Conservation (phyloP, 2,329 filamentous ascomycete species). For the Pestalotiopsis sp. region DNA sequence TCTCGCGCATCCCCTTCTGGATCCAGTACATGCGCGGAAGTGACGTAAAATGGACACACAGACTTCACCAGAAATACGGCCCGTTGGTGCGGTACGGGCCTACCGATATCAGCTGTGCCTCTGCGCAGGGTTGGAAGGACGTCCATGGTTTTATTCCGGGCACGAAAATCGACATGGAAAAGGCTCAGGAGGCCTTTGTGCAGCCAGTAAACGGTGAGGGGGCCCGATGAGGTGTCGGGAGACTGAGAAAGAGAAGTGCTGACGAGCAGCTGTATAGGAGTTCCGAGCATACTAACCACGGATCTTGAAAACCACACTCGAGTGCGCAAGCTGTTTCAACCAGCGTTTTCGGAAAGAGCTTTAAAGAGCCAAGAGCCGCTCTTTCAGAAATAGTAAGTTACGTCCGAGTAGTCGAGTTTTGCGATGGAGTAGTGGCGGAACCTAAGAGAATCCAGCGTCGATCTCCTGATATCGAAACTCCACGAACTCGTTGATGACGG, state of each 20-base stretch:
- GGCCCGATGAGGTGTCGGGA: not conserved
- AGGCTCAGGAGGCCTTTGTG: conserved; percentile 16
- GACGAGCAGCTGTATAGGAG: conserved; percentile 8
- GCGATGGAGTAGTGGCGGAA: not conserved
- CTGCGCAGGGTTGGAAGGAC: conserved; percentile 22
- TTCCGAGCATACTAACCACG: conserved; percentile 19
- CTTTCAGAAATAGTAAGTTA: conserved; percentile 31
- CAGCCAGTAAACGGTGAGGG: conserved; percentile 21
- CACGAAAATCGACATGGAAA: conserved; percentile 1
- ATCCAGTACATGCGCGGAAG: conserved; percentile 16
- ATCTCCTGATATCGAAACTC: conserved; percentile 36
- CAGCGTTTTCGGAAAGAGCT: conserved; percentile 22
- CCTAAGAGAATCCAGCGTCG: conserved; percentile 15
- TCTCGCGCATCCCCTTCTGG: conserved; percentile 27
- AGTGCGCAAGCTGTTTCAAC: conserved; percentile 18
- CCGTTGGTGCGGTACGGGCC: conserved; percentile 22
- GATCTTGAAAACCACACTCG: conserved; percentile 18
- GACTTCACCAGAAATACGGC: conserved; percentile 21
- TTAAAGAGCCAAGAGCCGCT: conserved; percentile 21
- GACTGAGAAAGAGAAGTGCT: not conserved
- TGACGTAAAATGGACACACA: conserved; percentile 21
- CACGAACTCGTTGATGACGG: conserved; percentile 22
- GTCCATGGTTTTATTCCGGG: conserved; percentile 18
- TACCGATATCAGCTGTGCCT: conserved; percentile 21
- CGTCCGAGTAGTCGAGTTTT: not conserved